Evolutionary conservation across 2,329 filamentous ascomycete species (phyloP).

Genomic region (Exophiala lecanii-corni): DNA sequence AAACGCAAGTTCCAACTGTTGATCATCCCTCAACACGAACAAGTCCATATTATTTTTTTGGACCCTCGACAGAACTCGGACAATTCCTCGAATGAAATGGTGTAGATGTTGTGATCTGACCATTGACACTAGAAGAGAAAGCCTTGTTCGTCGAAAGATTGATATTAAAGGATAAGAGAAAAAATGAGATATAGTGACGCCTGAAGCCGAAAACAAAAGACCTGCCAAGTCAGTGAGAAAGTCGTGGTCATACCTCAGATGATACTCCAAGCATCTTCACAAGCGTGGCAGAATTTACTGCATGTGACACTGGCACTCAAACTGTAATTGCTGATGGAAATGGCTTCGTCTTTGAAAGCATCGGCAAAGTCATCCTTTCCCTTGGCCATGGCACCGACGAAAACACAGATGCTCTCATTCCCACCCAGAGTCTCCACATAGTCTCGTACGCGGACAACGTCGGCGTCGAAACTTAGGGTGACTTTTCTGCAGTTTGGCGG

Average conservation of each 20-base stretch:
- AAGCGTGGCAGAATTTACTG: constrained; percentile 99
- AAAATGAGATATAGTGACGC: constrained; percentile 6
- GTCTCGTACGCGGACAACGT: constrained; percentile 79
- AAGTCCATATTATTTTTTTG: too few relatives aligned
- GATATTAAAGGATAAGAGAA: constrained; percentile 12
- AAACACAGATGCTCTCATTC: constrained; percentile 94
- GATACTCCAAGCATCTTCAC: constrained; percentile 93
- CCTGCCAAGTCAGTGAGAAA: background rate
- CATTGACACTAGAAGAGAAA: constrained; percentile 27
- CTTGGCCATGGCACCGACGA: constrained; percentile 98
- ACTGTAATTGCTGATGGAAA: constrained; percentile 97
- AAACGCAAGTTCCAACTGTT: constrained; percentile 61
- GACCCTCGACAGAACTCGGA: too few relatives aligned
- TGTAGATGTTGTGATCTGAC: constrained; percentile 70
- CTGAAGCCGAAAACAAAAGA: background rate
- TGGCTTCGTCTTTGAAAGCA: constrained; percentile 89
- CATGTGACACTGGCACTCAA: constrained; percentile 95
- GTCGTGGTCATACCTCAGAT: constrained; percentile 52
- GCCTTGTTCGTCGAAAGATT: constrained; percentile 7
- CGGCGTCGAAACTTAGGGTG: constrained; percentile 89
- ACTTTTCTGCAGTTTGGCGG: constrained; percentile 97
- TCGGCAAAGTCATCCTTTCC: constrained; percentile 94
- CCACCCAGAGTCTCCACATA: constrained; percentile 75
- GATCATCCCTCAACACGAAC: constrained; percentile 56
- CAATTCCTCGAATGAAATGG: constrained; percentile 41